A percentile compares a stretch with the other conserved stretches of the same genome.
These are phyloP conservation scores for Dothiorella sarmentorum DNA, from an alignment of 2,329 filamentous ascomycete genomes.

Conservation along the genomic window DNA sequence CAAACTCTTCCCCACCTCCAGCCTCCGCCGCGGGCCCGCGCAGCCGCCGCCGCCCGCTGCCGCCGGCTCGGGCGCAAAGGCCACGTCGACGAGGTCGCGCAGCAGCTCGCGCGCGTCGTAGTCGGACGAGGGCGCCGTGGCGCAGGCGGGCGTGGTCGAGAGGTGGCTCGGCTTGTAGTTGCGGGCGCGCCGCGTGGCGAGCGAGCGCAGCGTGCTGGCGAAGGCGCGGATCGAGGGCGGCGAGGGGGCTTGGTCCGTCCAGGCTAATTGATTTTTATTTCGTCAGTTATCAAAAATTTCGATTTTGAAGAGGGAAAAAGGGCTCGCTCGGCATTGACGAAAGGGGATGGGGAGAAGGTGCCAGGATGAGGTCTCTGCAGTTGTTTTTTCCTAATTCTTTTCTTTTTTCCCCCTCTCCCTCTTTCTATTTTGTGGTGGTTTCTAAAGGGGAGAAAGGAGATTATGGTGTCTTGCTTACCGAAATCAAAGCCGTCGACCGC, in stretches of 20 bases:
- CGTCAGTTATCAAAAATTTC: too few species aligned
- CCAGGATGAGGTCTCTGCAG: too few species aligned
- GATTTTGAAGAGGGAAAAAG: neutral
- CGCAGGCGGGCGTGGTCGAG: constrained; percentile 1
- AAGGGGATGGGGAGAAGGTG: too few species aligned
- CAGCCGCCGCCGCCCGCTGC: neutral
- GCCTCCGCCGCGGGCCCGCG: neutral
- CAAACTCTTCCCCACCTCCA: neutral
- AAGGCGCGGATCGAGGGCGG: neutral
- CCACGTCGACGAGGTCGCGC: neutral
- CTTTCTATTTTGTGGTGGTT: too few species aligned
- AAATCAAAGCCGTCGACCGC: constrained; percentile 16
- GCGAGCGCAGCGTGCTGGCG: constrained; percentile 1
- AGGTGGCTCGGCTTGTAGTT: constrained; percentile 7
- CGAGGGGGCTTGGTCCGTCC: neutral
- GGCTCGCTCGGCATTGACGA: too few species aligned
- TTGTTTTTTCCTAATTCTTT: neutral
- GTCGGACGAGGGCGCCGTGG: neutral
- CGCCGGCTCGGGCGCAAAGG: neutral
- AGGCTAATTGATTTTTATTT: neutral
- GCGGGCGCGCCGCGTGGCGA: neutral
- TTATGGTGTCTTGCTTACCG: neutral
- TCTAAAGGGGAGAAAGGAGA: neutral
- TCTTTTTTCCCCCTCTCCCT: neutral
- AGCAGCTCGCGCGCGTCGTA: neutral